These are phyloP conservation scores for Russula ochroleuca DNA, from an alignment of 768 basidiomycete species.

Conservation along the genomic window DNA sequence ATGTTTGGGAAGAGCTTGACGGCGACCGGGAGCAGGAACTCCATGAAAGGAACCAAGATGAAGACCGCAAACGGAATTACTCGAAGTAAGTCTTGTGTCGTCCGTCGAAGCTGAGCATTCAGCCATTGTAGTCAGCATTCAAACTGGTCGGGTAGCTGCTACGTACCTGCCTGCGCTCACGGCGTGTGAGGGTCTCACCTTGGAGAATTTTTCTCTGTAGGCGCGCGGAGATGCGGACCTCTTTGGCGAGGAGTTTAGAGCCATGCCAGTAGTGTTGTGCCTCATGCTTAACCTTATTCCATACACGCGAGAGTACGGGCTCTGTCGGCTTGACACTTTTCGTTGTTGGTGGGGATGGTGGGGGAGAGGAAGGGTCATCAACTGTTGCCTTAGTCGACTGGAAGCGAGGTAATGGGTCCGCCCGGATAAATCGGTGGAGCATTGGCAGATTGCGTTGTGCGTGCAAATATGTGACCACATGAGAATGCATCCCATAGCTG, in stretches of 20 bases:
- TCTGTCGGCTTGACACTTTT: conserved; percentile 40
- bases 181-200: conserved; percentile 84
- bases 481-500: conserved; percentile 25
- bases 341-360: conserved; percentile 25
- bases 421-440: conserved; percentile 21
- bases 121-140: conserved; percentile 1
- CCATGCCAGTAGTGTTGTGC: conserved; percentile 97
- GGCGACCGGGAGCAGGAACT: conserved; percentile 90
- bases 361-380: conserved; percentile 42
- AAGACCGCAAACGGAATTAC: conserved; percentile 95
- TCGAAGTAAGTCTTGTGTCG: conserved; percentile 87
- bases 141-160: neutral
- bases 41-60: conserved; percentile 97
- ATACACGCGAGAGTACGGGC: conserved; percentile 57
- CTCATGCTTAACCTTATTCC: conserved; percentile 95
- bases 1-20: conserved; percentile 98
- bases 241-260: conserved; percentile 87
- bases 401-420: conserved; percentile 6
- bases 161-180: conserved; percentile 87
- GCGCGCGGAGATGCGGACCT: conserved; percentile 84
- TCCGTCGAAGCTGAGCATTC: conserved; percentile 71
- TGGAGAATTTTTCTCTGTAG: conserved; percentile 91
- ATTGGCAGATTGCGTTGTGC: conserved; percentile 23
- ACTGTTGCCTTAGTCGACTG: conserved; percentile 39
- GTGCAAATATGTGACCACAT: conserved; percentile 18